Base-by-base conservation (phyloP, 768 basidiomycete genomes). In the Suillus fuscotomentosus region DNA sequence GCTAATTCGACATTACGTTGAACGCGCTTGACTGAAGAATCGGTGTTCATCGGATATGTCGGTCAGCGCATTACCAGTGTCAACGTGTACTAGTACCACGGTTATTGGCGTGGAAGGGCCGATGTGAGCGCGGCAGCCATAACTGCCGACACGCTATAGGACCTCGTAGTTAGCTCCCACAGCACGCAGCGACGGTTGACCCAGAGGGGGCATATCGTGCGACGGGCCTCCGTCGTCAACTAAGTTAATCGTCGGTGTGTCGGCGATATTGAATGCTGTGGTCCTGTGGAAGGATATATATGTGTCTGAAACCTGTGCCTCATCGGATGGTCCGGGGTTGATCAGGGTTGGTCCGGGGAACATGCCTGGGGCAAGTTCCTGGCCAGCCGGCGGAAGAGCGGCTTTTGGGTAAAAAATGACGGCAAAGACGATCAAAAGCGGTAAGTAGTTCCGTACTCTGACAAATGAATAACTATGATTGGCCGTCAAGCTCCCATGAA, bases 401-500 rank as follows among this genome's bases (percentile, higher is more conserved):
- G 66, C 60, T 57, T 43, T 27, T 45, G 27, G 17, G 63, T 14
- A 11, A 17, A 41, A n/a, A 54, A 22, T 24, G n/a, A 22, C 34
- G 65, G 50, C 59, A 51, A n/a, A 14, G 20, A 14, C n/a, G 56
- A 61, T 62, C 62, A 60, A 38, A 38, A 55, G 24, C 61, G 63
- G 65, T 39, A 61, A 36, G 55, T 11, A 1, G 0, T 31, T 60
- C 60, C 47, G 55, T 66, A 61, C 42, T 10, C 63, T 67, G 61
- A 70, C 68, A 74, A 74, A 68, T 51, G 10, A 5, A 10, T 3
- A 5, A 10, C 10, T 63, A 0, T 68, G 71, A 75, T 75, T 75
- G 73, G 73, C 57, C 60, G 11, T 24, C 3, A 24, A 42, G 55
- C 45, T 6, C 45, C 59, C 3, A 47, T 60, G 10, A 65, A 65